Base-by-base conservation (phyloP, 2,329 filamentous ascomycete species). In the Alternaria conjuncta region DNA sequence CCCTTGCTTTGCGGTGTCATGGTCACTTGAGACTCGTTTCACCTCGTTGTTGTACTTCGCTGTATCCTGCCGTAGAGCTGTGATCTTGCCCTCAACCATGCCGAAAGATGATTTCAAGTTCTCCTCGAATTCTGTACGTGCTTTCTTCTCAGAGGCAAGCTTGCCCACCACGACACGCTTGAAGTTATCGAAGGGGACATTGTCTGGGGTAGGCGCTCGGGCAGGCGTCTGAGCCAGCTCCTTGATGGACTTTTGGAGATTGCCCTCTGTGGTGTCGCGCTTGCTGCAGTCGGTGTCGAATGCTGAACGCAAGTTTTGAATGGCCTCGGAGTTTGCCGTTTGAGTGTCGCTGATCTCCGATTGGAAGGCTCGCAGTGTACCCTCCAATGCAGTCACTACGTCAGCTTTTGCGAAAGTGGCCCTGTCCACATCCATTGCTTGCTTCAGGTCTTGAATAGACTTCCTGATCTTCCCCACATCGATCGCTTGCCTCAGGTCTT, bases 401-500 rank as follows among this genome's bases (percentile, higher is more conserved):
- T 49, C 55, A 21, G 53, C 30, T 30, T 43, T 58, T 8, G 47
- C 57, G 23, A 64, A 58, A 8, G 59, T 47, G 6, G 59, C 21
- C 3, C 25, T 41, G 21, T 32, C 23, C 10, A 58, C 60, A 15
- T 44, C 32, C 32, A 36, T n/a, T n/a, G 15, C 32, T 36, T 15
- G 30, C 30, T 15, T 53, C 13, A 68, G 53, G 6, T 47, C 21
- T 23, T 46, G 44, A 12, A 60, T 11, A 8, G 54, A 61, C 10
- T 23, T 49, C 18, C 13, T 32, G 30, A 32, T 32, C 32, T 36
- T 36, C 15, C 15, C 32, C 15, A 36, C 32, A 36, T 36, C 32
- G 15, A n/a, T 36, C 32, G 32, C 15, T 15, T 41, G 36, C 36
- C n/a, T 18, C 36, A 41, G 36, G 36, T 41, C 36, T 41, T 41